phyloP scores from a whole-genome alignment of 768 basidiomycete species.

The Suillus subaureus region DNA sequence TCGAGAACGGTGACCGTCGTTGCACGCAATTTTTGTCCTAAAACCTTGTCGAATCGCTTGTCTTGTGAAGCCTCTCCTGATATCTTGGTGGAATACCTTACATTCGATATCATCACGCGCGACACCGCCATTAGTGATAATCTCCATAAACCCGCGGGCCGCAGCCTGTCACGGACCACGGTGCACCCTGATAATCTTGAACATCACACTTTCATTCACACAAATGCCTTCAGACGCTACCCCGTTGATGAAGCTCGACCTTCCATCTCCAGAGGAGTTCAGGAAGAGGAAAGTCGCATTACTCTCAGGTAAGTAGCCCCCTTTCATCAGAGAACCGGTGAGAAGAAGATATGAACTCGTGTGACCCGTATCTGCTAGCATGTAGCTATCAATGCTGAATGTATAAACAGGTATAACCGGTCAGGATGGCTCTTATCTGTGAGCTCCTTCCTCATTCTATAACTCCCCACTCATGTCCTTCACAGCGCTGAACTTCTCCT shows the following conservation, averaged over 20 bases:
- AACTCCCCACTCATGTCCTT: slow-evolving; percentile 6
- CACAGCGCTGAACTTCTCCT: slow-evolving; percentile 80
- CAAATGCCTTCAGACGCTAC: slow-evolving; percentile 5
- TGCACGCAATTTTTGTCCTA: neutral
- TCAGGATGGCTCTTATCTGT: slow-evolving; percentile 96
- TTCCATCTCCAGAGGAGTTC: slow-evolving; percentile 81
- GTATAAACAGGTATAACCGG: slow-evolving; percentile 79
- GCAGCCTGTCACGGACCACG: too few species aligned
- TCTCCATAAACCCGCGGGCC: too few species aligned
- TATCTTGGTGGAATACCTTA: neutral
- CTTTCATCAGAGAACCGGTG: neutral
- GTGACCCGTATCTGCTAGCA: neutral
- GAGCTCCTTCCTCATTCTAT: slow-evolving; percentile 29
- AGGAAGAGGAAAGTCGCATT: slow-evolving; percentile 90
- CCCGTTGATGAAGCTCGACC: slow-evolving; percentile 50
- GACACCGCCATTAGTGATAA: neutral
- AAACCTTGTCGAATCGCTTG: neutral
- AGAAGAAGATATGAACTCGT: neutral
- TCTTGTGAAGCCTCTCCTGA: too few species aligned
- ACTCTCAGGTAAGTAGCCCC: slow-evolving; percentile 69
- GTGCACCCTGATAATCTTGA: neutral
- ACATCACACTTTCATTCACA: neutral
- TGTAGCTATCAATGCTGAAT: neutral
- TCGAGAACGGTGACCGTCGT: too few species aligned
- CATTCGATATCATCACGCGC: neutral